These are phyloP conservation scores for Alnus glutinosa DNA, from an alignment of 306 rosid genomes.

Conservation along the genomic window DNA sequence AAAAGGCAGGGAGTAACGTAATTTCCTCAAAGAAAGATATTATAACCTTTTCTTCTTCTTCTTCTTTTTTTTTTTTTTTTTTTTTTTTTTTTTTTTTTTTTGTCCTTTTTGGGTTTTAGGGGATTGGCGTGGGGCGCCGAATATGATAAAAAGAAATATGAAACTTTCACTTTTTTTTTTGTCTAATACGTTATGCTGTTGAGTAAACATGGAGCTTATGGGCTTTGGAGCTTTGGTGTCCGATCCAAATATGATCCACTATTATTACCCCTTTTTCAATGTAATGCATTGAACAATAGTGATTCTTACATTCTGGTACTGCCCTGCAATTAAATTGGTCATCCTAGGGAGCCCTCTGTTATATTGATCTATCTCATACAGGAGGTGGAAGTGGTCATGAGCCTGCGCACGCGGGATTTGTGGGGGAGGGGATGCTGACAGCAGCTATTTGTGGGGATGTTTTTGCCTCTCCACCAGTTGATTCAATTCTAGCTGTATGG, in stretches of 20 bases:
- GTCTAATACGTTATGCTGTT: neutral
- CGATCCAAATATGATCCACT: neutral
- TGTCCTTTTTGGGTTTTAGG: neutral
- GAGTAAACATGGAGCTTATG: neutral
- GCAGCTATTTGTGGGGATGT: conserved; percentile 97
- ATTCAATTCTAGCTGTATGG: conserved; percentile 85
- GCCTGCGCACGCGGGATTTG: conserved; percentile 94
- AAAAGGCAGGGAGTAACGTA: no score
- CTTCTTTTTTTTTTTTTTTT: neutral
- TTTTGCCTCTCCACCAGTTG: conserved; percentile 87
- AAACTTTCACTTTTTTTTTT: neutral
- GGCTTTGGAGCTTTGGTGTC: neutral
- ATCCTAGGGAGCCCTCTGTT: conserved; percentile 1
- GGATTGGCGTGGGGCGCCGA: neutral
- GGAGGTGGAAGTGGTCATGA: conserved; percentile 99
- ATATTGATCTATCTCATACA: conserved; percentile 33
- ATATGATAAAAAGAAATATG: neutral
- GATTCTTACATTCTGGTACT: neutral
- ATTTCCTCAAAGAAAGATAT: no score
- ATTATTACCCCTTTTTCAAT: neutral
- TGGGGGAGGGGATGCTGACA: conserved; percentile 98
- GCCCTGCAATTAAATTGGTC: neutral
- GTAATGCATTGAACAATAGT: neutral
- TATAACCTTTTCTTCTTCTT: neutral
- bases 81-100: neutral